Percentiles rank a stretch among this genome's conserved stretches.
Conservation (phyloP, 2,329 filamentous ascomycete genomes). For the Diaporthe capsici region DNA sequence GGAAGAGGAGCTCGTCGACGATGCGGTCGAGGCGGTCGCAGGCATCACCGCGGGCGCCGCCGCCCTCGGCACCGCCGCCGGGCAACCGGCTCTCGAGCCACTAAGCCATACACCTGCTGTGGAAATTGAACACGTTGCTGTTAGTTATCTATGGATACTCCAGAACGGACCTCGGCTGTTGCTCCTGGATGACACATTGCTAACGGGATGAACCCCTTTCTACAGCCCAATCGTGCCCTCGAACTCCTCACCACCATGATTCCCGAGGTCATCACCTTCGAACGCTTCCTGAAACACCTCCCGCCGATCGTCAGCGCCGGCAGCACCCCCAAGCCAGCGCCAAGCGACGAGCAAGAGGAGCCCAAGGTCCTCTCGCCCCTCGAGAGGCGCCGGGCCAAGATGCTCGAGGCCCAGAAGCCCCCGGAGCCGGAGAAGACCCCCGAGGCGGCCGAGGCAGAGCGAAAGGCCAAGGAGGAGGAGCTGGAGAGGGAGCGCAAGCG, state of each 20-base stretch:
- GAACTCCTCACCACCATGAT: slow-evolving; percentile 53
- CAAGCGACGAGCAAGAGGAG: slow-evolving; percentile 30
- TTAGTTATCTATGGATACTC: slow-evolving; percentile 30
- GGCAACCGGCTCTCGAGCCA: slow-evolving; percentile 21
- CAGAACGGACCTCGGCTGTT: not conserved
- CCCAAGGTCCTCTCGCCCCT: slow-evolving; percentile 41
- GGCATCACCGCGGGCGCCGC: slow-evolving; percentile 1
- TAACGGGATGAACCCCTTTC: slow-evolving; percentile 13
- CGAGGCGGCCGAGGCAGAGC: slow-evolving; percentile 26
- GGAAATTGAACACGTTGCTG: slow-evolving; percentile 41
- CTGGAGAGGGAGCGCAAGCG: slow-evolving; percentile 33
- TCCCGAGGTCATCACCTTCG: slow-evolving; percentile 55
- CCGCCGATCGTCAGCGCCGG: slow-evolving; percentile 42
- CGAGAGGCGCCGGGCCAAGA: slow-evolving; percentile 38
- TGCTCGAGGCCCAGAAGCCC: slow-evolving; percentile 27
- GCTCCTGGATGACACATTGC: not conserved
- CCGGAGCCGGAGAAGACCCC: slow-evolving; percentile 8
- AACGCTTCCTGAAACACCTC: slow-evolving; percentile 53
- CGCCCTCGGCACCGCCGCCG: not conserved
- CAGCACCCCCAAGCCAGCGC: slow-evolving; percentile 35
- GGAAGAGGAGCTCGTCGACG: slow-evolving; percentile 29
- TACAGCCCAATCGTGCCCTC: slow-evolving; percentile 54
- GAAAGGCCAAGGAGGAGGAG: slow-evolving; percentile 32
- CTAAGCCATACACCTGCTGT: slow-evolving; percentile 22
- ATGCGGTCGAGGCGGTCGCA: slow-evolving; percentile 39